Evolutionary conservation across 177 flowering plant genomes (phyloP), one percentile per base, ranked within the genome.

Genomic region (Vitis hybrid): DNA sequence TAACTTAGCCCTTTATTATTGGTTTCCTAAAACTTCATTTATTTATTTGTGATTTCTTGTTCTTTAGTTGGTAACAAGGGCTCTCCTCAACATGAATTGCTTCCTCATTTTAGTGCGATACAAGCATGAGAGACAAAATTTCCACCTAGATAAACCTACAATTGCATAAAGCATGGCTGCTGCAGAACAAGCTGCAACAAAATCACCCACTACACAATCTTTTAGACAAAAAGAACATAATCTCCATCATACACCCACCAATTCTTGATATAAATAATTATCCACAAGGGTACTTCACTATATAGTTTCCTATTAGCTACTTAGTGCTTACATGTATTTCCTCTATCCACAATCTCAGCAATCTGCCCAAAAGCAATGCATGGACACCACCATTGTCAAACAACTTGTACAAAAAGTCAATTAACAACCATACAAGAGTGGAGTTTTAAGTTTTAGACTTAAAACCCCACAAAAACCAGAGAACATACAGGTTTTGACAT

Each of bases 31-130:
- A 57, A 57, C 18, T 57, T 57, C 10, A 19, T 57, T 57, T 53
- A 22, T 19, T 57, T 57, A 18, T 16, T 12, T 14, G 15, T 15
- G 56, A 53, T 53, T 12, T 12, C 7, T 53, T 53, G 18, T 53
- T 53, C 56, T 53, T 53, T 53, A 16, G 4, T 53, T 15, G 19
- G 18, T 5, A 53, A 70, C 88, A 85, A 6, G 88, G 84, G 2
- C 34, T 57, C 52, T 77, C 80, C 19, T 66, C 65, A 85, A 59
- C 53, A 59, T 26, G 67, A 71, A 80, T 34, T 80, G 84, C 2
- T 74, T 54, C 72, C 88, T 85, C 74, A 85, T 14, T 61, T 80
- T 85, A 0, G 85, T 67, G 1, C 82, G 80, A 49, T 76, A 85
- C 59, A 74, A 73, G 67, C 86, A 82, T 0, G 86, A 83, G 50